Evolutionary conservation across 129 eudicot genomes (phyloP), one percentile per base, ranked within the genome.

Genomic region (Arctium lappa): DNA sequence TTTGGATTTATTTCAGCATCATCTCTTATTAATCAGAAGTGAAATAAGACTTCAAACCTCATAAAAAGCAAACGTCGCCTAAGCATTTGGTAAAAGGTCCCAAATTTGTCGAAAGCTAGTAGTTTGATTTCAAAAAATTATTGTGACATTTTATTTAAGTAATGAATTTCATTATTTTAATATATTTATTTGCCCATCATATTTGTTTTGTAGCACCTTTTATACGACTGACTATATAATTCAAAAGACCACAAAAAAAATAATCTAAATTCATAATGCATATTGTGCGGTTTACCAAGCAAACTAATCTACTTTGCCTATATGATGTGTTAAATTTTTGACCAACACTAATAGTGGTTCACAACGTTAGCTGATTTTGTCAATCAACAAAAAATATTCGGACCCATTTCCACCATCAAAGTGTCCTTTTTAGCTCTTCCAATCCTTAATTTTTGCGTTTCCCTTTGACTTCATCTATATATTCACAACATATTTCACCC

Each of bases 391-490:
- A n/a, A 82, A 76, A 33, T 5, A 4, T 65, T 34, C 8, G 13
- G 11, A 77, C 32, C 62, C 31, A 38, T 83, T 60, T 78, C 44
- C 73, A 38, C 74, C 83, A 66, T 74, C 73, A 40, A 22, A 60
- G 4, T 63, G 74, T 31, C 37, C 37, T 40, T 29, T 66, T 39
- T 56, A 78, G 73, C 69, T 78, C 29, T 16, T 60, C n/a, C 68
- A 60, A 60, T 44, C 71, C 87, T 42, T 31, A 74, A 42, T 72
- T 72, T 62, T 15, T 66, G 83, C 79, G 18, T 42, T 18, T 72
- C 27, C 65, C 68, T 31, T 65, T 78, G 72, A 65, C 80, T 75
- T 66, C 38, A 36, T 63, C 31, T 69, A 63, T 33, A 42, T 40
- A 40, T 31, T 72, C 40, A 39, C 30, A 69, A 44, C 76, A 44